These are phyloP conservation scores for Vinca major DNA, from an alignment of 305 asterid genomes.

Conservation along the genomic window DNA sequence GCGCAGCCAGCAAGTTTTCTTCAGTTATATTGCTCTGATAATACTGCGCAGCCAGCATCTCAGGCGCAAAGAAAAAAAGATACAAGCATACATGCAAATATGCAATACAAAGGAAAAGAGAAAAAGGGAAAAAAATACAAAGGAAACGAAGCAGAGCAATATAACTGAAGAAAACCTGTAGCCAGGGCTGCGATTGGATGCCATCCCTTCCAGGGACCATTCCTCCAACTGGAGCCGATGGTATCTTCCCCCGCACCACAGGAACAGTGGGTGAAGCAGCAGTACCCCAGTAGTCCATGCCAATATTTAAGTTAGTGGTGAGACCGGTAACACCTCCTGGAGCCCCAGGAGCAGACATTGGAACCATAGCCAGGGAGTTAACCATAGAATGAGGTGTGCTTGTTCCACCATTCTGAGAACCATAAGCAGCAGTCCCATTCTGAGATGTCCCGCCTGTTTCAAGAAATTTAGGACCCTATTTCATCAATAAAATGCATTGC, in stretches of 20 bases:
- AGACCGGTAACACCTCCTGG: conserved; percentile 66
- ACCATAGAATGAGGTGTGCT: conserved; percentile 40
- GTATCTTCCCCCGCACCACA: conserved; percentile 54
- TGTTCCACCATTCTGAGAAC: conserved; percentile 66
- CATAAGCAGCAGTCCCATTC: conserved; percentile 51
- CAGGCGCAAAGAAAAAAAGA: not conserved
- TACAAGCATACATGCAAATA: not conserved
- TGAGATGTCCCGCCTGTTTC: conserved; percentile 59
- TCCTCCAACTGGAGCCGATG: conserved; percentile 57
- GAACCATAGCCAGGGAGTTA: conserved; percentile 48
- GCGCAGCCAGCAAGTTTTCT: not conserved
- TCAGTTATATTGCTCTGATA: not conserved
- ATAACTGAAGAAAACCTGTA: conserved; percentile 38
- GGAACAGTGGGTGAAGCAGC: conserved; percentile 53
- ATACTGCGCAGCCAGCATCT: not conserved
- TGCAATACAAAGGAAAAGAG: not conserved
- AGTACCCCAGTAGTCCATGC: conserved; percentile 80
- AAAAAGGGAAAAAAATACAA: not conserved
- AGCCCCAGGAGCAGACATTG: conserved; percentile 47
- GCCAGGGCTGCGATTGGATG: conserved; percentile 63
- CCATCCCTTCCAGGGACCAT: conserved; percentile 47
- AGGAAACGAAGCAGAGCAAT: conserved; percentile 5
- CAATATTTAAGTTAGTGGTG: conserved; percentile 76
- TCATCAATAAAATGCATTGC: conserved; percentile 18
- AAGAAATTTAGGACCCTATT: conserved; percentile 12